Percentiles rank a stretch among this genome's conserved stretches.
phyloP scores from a whole-genome alignment of 257 asterid species.

The Solanum arcanum region DNA sequence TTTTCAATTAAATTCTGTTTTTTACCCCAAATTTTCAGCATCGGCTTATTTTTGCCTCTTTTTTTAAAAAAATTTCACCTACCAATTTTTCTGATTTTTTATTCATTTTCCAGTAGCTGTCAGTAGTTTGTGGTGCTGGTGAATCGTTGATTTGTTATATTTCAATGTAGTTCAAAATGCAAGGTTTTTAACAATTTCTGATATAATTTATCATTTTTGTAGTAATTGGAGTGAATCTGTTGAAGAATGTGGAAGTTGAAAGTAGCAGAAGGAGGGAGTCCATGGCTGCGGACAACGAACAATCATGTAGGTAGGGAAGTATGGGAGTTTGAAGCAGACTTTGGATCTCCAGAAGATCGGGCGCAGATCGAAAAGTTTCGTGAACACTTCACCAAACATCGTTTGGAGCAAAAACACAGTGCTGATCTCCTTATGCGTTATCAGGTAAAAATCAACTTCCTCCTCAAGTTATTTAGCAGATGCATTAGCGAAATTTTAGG shows the following conservation, averaged over 20 bases:
- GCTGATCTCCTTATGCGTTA: constrained; percentile 84
- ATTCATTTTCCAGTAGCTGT: neutral
- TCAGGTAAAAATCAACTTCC: constrained; percentile 37
- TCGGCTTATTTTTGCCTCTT: rapidly evolving
- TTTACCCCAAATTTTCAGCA: neutral
- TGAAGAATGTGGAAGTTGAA: constrained; percentile 86
- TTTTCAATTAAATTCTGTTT: neutral
- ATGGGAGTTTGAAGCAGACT: constrained; percentile 70
- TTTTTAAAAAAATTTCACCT: neutral
- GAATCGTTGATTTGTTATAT: neutral
- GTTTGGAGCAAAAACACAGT: constrained; percentile 74
- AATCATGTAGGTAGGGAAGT: constrained; percentile 69
- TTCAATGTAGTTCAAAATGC: neutral
- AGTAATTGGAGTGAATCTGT: neutral
- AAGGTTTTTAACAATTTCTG: neutral
- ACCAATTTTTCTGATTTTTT: neutral
- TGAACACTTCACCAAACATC: constrained; percentile 36
- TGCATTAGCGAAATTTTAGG: neutral
- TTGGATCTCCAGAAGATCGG: constrained; percentile 62
- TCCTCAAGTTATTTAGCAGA: neutral
- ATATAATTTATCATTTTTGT: neutral
- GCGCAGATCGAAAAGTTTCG: constrained; percentile 67
- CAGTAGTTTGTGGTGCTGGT: neutral
- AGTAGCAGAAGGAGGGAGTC: constrained; percentile 68
- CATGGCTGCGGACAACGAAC: constrained; percentile 76